A percentile compares a stretch with the other conserved stretches of the same genome.
phyloP scores from a whole-genome alignment of 768 basidiomycete species.

The Tubosaeta sp. region DNA sequence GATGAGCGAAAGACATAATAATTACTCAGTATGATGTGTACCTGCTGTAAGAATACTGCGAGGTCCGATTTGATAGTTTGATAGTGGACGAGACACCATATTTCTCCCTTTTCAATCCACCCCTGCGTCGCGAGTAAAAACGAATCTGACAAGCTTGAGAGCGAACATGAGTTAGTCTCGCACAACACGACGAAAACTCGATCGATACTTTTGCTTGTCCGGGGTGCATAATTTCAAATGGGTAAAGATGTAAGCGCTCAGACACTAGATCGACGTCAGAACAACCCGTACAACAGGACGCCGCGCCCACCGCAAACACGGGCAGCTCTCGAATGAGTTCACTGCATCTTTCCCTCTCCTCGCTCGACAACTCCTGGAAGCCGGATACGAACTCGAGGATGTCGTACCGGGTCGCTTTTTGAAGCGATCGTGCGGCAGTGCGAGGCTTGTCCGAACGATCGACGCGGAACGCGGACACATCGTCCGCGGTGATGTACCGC shows the following conservation, averaged over 20 bases:
- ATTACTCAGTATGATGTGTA: background rate
- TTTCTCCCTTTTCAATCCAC: constrained; percentile 17
- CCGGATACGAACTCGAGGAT: constrained; percentile 16
- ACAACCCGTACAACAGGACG: background rate
- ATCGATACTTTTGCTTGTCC: constrained; percentile 14
- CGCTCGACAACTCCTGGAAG: constrained; percentile 8
- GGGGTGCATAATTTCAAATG: constrained; percentile 23
- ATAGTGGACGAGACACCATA: constrained; percentile 26
- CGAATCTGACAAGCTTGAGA: constrained; percentile 15
- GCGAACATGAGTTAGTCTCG: background rate
- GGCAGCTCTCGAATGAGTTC: constrained; percentile 15
- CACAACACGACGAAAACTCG: background rate
- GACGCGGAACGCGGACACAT: constrained; percentile 21
- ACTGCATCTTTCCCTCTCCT: constrained; percentile 15
- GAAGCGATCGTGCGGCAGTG: constrained; percentile 15
- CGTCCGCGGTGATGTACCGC: constrained; percentile 19
- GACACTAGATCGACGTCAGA: constrained; percentile 10
- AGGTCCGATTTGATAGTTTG: constrained; percentile 15
- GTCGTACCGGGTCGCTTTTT: constrained; percentile 20
- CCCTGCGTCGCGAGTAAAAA: constrained; percentile 13
- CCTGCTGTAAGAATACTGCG: constrained; percentile 9
- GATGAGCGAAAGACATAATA: background rate
- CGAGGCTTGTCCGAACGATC: constrained; percentile 24
- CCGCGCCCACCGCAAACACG: constrained; percentile 19
- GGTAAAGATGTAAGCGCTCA: constrained; percentile 22